Base-by-base conservation (phyloP, 192 early-diverging fungal genomes). In the Coemansia sp. region DNA sequence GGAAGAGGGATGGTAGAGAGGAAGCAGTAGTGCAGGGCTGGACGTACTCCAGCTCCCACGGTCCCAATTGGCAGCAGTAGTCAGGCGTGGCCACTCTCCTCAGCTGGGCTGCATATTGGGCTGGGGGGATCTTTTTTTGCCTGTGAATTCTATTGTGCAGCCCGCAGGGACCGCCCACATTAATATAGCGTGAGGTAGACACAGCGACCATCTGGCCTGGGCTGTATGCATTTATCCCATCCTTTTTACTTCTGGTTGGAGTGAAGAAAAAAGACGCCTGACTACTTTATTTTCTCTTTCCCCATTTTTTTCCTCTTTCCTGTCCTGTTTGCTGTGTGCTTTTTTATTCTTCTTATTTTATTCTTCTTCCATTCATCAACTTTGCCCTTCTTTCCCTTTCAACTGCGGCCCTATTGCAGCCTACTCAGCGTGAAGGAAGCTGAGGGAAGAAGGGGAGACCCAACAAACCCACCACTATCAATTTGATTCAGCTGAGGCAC, bases 91-190 rank as follows among this genome's bases (percentile, higher is more conserved):
- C 39, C 39, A 46, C 39, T 46, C 39, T 46, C 39, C 39, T 46
- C 9, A 17, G 39, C 39, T 46, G 39, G 39, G 39, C 39, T 46
- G 39, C 39, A 46, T 10, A 46, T 46, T 46, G 39, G 39, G 55
- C 22, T 23, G 54, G 21, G 54, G 54, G 54, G 54, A 0, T 24
- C 2, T 1, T 46, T n/a, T 20, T 23, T 31, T 57, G 55, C 46
- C 60, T 51, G 42, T 51, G 46, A 31, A 30, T 30, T 46, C 3
- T 46, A 10, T 64, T 64, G 62, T 54, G 62, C 51, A 51, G 62
- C 24, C 62, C 62, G 27, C 58, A 60, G 31, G 54, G 39, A 46
- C 39, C 39, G 39, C 39, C 39, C 39, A 46, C 39, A 46, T 46
- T 46, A 46, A 46, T 46, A 46, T 46, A 46, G 39, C 39, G 39